Evolutionary conservation across 2,329 filamentous ascomycete species (phyloP), one percentile per base, ranked within the genome.

Genomic region (Trichoderma sp.): DNA sequence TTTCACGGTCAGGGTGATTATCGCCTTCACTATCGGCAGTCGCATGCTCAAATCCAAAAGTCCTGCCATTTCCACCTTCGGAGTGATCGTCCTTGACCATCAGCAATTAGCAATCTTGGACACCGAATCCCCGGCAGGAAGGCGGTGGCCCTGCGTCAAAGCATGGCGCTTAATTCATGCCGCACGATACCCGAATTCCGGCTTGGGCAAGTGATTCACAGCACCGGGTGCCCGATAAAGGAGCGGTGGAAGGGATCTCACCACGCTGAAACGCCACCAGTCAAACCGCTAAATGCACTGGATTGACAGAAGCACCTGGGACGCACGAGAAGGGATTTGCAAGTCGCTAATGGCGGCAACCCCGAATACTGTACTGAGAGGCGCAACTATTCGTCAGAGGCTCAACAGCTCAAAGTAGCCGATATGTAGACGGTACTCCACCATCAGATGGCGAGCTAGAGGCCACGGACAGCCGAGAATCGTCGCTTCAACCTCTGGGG

Each of bases 401-500:
- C 61, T 56, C 61, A 43, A 6, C 8, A 16, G 47, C 21, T 27
- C 27, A 13, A 37, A 31, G 63, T 67, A 67, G 14, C 55, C 13
- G 40, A 3, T 29, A 59, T 24, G 63, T 67, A 67, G 37, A 29
- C 37, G 29, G 37, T 67, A 67, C 63, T 31, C 63, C 10, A 21
- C 13, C 40, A 3, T 33, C 24, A 10, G 10, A 27, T 11, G 14
- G 47, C 10, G 4, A 57, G 21, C 14, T 8, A 10, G 21, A 52
- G 47, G 60, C n/a, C 5, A 21, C 52, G 21, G 55, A 29, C 29
- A 49, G 40, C 27, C 31, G 40, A 35, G 40, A 52, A 58, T 29
- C 40, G 53, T 67, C 53, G 63, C 63, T 21, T 67, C 63, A 67
- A 67, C 63, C 21, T 67, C 63, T 59, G 40, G 55, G 55, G 63